Percentiles rank a stretch among this genome's conserved stretches.
phyloP scores from a whole-genome alignment of 2,329 filamentous ascomycete species.

The Setomelanomma holmii region DNA sequence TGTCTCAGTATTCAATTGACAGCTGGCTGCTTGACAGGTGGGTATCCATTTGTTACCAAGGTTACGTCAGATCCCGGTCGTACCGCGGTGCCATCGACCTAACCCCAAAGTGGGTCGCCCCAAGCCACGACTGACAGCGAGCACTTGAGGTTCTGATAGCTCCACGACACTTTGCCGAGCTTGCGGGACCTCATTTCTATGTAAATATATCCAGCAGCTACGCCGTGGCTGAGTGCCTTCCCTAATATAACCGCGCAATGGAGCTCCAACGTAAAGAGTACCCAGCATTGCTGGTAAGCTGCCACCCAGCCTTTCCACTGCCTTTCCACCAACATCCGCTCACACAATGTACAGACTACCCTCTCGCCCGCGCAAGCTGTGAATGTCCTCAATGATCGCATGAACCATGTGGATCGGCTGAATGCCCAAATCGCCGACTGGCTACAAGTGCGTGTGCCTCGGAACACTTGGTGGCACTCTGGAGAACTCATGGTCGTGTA shows the following conservation, averaged over 20 bases:
- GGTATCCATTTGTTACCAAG: constrained; percentile 7
- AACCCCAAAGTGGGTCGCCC: constrained; percentile 28
- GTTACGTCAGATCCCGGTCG: constrained; percentile 27
- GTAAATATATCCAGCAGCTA: constrained; percentile 30
- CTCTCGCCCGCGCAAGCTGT: constrained; percentile 85
- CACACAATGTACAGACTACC: constrained; percentile 65
- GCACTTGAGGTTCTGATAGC: constrained; percentile 29
- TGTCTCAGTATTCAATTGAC: neutral
- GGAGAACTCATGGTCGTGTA: constrained; percentile 52
- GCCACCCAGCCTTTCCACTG: constrained; percentile 19
- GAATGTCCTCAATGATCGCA: constrained; percentile 80
- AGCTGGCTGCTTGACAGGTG: neutral
- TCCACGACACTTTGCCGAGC: constrained; percentile 39
- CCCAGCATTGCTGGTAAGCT: constrained; percentile 85
- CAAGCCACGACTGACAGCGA: constrained; percentile 39
- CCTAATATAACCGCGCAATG: constrained; percentile 41
- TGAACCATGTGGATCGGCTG: constrained; percentile 83
- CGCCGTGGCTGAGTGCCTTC: constrained; percentile 37
- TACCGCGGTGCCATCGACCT: constrained; percentile 16
- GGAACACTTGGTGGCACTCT: constrained; percentile 5
- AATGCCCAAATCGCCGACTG: constrained; percentile 95
- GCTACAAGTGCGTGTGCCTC: constrained; percentile 75
- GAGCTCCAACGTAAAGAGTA: constrained; percentile 87
- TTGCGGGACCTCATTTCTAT: constrained; percentile 35
- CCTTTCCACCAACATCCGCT: constrained; percentile 32